Base-by-base conservation (phyloP, 2,329 filamentous ascomycete species). In the Scleromitrula shiraiana region DNA sequence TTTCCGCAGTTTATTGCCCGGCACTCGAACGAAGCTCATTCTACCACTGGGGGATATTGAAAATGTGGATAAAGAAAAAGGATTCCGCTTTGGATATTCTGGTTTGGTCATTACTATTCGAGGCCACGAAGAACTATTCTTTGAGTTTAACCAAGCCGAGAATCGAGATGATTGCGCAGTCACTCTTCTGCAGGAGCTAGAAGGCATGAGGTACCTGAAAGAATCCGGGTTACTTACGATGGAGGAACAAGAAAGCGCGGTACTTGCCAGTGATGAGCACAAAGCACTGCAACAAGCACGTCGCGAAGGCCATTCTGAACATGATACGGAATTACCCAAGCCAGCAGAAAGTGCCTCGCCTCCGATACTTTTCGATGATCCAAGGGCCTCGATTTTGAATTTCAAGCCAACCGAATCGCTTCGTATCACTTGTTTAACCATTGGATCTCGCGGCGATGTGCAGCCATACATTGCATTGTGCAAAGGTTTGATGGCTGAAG, bases 381-480 rank as follows among this genome's bases (percentile, higher is more conserved):
- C 87, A 7, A 82, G 83, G 56, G 86, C 88, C 4, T 95, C 90
- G 0, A 85, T 95, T 50, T 75, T 95, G 53, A 88, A 93, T 56
- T 95, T 96, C 69, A 95, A 95, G 66, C 91, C 93, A 0, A 69
- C 80, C 2, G 75, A 87, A 57, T 73, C 90, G 2, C 71, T 98
- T 63, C 82, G 75, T 17, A 85, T 98, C 51, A 95, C 91, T 1
- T 98, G 93, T 63, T 71, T 98, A 30, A 98, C 93, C 0, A 98
- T 98, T 53, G 93, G 93, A 14, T 96, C 91, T 10, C 78, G 93
- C 50, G 93, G 93, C 20, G 93, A 98, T 63, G 91, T 98, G 4
- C 93, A 98, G 64, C 93, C 93, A 1, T 98, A 97, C 64, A 97
- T 98, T 64, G 89, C 93, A 0, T 73, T 98, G 1, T 96, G 93